Evolutionary conservation across 2,329 filamentous ascomycete species (phyloP).

Genomic region (Colletotrichum sp.): DNA sequence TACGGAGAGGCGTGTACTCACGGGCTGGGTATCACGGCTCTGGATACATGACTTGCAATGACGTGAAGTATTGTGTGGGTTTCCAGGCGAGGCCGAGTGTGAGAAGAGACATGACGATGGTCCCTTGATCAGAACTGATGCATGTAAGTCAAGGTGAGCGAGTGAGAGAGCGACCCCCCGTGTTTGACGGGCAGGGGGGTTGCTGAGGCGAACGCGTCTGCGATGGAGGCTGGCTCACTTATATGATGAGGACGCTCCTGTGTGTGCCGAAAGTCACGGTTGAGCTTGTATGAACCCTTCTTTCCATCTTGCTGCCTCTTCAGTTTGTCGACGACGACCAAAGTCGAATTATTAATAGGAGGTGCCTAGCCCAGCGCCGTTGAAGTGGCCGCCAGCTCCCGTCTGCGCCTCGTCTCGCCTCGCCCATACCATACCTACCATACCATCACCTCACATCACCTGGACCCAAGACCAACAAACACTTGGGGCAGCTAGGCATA

Average conservation of each 20-base stretch:
- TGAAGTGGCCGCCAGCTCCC: neutral
- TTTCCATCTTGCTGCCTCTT: neutral
- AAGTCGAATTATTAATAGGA: constrained; percentile 1
- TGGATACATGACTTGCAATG: neutral
- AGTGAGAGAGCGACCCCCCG: neutral
- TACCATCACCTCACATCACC: neutral
- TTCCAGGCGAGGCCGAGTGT: neutral
- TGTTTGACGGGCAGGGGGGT: neutral
- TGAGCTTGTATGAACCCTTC: neutral
- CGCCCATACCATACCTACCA: neutral
- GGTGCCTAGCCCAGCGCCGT: neutral
- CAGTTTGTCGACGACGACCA: neutral
- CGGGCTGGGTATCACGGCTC: neutral
- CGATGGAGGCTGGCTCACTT: neutral
- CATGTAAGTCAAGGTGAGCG: neutral
- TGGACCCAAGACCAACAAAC: neutral
- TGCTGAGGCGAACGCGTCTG: neutral
- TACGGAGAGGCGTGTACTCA: neutral
- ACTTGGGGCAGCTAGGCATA: neutral
- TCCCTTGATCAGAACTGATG: neutral
- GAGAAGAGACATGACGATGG: neutral
- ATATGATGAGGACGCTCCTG: neutral
- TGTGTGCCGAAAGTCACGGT: neutral
- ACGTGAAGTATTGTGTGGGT: neutral
- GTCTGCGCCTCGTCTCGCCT: neutral